These are phyloP conservation scores for Nothophytophthora sp. DNA, from an alignment of 352 stramenopile species.

Conservation along the genomic window DNA sequence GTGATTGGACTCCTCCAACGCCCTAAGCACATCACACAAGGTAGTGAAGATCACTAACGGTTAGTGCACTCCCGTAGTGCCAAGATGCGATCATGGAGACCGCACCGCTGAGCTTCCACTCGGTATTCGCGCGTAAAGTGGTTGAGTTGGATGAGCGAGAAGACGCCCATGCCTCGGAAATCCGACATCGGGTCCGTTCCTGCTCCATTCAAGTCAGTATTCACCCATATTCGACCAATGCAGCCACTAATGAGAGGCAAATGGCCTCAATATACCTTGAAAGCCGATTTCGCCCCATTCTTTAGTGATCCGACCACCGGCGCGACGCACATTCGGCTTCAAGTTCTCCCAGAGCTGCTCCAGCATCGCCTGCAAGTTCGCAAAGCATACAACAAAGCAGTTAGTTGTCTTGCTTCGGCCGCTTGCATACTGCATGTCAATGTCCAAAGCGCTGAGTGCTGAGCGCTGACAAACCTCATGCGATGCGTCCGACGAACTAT, in stretches of 20 bases:
- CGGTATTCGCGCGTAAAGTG: conserved; percentile 79
- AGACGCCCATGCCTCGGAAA: conserved; percentile 81
- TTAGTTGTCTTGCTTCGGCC: background rate
- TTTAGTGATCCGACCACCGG: conserved; percentile 80
- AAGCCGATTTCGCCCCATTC: conserved; percentile 90
- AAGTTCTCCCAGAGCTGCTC: conserved; percentile 80
- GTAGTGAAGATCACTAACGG: background rate
- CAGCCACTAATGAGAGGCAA: background rate
- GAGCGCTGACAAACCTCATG: conserved; percentile 53
- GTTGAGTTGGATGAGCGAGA: conserved; percentile 76
- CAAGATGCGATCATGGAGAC: background rate
- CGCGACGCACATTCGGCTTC: conserved; percentile 77
- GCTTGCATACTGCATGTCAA: too few species aligned
- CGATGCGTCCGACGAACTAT: conserved; percentile 57
- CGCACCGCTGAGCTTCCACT: conserved; percentile 70
- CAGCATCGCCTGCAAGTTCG: conserved; percentile 48
- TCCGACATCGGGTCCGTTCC: conserved; percentile 86
- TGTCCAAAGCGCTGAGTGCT: background rate
- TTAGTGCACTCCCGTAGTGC: background rate
- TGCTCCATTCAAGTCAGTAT: conserved; percentile 10
- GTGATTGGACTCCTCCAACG: conserved; percentile 81
- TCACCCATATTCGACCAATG: background rate
- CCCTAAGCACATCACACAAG: conserved; percentile 28
- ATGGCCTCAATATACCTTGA: conserved; percentile 45
- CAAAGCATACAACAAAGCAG: background rate